These are phyloP conservation scores for Nematocida major DNA, from an alignment of 371 early-diverging fungal genomes.

Conservation along the genomic window DNA sequence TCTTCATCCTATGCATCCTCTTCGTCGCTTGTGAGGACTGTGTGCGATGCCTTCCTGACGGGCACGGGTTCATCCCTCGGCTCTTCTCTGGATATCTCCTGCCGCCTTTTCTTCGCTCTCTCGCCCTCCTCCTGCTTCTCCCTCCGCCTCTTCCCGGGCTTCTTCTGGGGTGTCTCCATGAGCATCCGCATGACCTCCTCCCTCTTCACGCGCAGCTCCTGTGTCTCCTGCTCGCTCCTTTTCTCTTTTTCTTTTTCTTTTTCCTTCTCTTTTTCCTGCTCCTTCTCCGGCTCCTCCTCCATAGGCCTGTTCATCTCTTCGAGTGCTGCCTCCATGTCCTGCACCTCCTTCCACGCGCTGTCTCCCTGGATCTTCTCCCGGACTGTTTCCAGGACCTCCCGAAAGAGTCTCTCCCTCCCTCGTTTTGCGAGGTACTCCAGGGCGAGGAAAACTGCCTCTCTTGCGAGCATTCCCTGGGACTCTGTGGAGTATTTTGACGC, in stretches of 20 bases:
- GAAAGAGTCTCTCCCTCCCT: not conserved
- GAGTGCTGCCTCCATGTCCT: not conserved
- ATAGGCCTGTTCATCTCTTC: constrained; percentile 16
- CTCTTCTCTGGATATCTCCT: not conserved
- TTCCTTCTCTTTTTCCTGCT: not conserved
- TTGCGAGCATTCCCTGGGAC: not conserved
- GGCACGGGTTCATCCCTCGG: constrained; percentile 3
- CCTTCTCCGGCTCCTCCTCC: not conserved
- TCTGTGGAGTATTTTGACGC: not conserved
- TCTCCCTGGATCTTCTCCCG: not conserved
- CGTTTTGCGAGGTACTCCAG: constrained; percentile 7
- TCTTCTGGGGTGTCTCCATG: not conserved
- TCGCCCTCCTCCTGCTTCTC: not conserved
- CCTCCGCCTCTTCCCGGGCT: not conserved
- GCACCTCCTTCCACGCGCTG: not conserved
- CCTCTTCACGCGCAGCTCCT: not conserved
- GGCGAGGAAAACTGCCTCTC: not conserved
- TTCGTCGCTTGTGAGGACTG: constrained; percentile 40
- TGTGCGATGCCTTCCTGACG: constrained; percentile 2
- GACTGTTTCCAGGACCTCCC: not conserved
- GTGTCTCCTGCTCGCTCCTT: not conserved
- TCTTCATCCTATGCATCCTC: constrained; percentile 17
- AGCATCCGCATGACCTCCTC: constrained; percentile 31
- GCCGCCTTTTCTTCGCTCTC: not conserved
- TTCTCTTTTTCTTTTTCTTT: not conserved